Conservation (phyloP, 2,329 filamentous ascomycete genomes). For the Cladophialophora chaetospira region DNA sequence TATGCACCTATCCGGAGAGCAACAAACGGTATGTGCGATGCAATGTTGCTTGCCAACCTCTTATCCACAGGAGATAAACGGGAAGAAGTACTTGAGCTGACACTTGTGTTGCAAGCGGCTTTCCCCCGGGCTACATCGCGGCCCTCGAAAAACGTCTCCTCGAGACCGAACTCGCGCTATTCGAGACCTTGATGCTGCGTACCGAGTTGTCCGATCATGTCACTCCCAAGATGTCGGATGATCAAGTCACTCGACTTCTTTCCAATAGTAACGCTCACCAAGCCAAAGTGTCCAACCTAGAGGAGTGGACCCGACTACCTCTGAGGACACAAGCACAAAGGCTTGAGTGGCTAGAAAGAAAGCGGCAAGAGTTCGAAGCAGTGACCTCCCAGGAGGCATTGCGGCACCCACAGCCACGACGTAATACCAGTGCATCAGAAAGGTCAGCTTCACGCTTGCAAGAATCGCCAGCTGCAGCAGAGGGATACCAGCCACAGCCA, state of each 20-base stretch:
- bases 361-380: neutral
- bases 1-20: slow-evolving; percentile 29
- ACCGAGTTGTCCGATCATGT: neutral
- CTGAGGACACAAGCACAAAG: slow-evolving; percentile 2
- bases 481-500: neutral
- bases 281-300: slow-evolving; percentile 7
- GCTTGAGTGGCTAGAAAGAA: slow-evolving; percentile 1
- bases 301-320: slow-evolving; percentile 17
- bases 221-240: neutral
- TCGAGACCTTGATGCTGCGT: slow-evolving; percentile 26
- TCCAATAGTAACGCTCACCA: slow-evolving; percentile 4
- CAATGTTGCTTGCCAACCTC: neutral
- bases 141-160: slow-evolving; percentile 43
- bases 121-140: slow-evolving; percentile 44
- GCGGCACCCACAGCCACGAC: neutral
- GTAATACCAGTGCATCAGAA: neutral
- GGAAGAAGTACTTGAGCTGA: no score
- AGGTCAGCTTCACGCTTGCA: neutral
- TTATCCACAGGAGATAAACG: no score
- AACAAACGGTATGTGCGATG: slow-evolving; percentile 37
- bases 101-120: no score
- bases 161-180: slow-evolving; percentile 37
- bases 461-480: neutral
- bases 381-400: neutral
- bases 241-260: neutral